A percentile compares a stretch with the other conserved stretches of the same genome.
phyloP scores from a whole-genome alignment of 1,139 yeast genomes.

The Suhomyces guaymorum region DNA sequence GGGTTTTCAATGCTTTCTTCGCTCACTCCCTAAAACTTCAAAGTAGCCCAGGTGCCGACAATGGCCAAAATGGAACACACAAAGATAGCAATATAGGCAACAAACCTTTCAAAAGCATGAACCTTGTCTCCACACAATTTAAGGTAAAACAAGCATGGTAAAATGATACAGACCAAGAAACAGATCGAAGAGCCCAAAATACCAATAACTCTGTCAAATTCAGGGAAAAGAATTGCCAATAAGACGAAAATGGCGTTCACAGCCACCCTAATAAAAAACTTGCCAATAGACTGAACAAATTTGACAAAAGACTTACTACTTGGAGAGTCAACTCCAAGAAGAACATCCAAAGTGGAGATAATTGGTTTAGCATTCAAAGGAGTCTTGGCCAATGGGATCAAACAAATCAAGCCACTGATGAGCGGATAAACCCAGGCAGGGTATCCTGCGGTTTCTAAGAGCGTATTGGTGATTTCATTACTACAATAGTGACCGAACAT shows the following conservation, averaged over 20 bases:
- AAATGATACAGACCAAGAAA: constrained; percentile 54
- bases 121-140: constrained; percentile 34
- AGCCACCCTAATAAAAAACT: constrained; percentile 37
- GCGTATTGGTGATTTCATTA: constrained; percentile 82
- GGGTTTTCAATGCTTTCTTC: neutral
- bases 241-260: constrained; percentile 53
- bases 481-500: constrained; percentile 81
- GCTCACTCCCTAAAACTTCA: constrained; percentile 2
- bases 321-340: constrained; percentile 24
- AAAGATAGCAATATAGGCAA: constrained; percentile 25
- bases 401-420: constrained; percentile 70
- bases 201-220: constrained; percentile 58
- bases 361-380: constrained; percentile 89
- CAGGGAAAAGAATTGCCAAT: constrained; percentile 57
- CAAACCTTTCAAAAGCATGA: constrained; percentile 23
- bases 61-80: constrained; percentile 32
- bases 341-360: constrained; percentile 57
- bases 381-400: constrained; percentile 84
- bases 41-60: constrained; percentile 41
- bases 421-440: constrained; percentile 65
- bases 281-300: constrained; percentile 10
- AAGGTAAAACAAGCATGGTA: constrained; percentile 57
- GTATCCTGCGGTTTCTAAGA: constrained; percentile 69
- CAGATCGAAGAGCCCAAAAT: constrained; percentile 60
- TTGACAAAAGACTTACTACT: neutral